Base-by-base conservation (phyloP, 345 rosid species). In the Triadica sebifera region DNA sequence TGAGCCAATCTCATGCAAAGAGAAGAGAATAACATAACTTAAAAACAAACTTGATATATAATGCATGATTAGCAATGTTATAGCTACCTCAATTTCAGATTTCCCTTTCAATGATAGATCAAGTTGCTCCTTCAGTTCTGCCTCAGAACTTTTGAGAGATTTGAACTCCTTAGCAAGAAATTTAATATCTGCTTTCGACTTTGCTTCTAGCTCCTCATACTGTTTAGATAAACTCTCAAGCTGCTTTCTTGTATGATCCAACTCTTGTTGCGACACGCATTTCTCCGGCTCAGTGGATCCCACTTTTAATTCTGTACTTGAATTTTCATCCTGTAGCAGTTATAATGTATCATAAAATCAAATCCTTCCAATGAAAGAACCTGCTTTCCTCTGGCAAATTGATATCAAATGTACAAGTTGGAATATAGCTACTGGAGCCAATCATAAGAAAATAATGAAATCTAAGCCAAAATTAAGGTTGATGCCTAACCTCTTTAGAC, bases 91-190 rank as follows among this genome's bases (percentile, higher is more conserved):
- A 10, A 84, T 73, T 80, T 89, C 87, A 77, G 82, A 80, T 82
- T 87, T 93, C 74, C 87, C 93, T 75, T 79, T 81, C 81, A 82
- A 57, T 55, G 92, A 83, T 70, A 64, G 85, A 78, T 74, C 76
- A 76, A 89, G 88, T 84, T 96, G 80, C 74, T 88, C 87, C 86
- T 88, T 88, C 80, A 93, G 78, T 82, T 82, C 81, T 75, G 76
- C 82, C 62, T 88, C 93, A 74, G 97, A 85, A 77, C 73, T 87
- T 85, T 97, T 86, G 53, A 96, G 89, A 69, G 90, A 84, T 83
- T 96, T 96, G 65, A 96, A 96, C 82, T 96, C 99, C 82, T 90
- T 96, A 67, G 93, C 93, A 69, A 96, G 95, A 87, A 91, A 83
- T 85, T 90, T 96, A 68, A 93, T 81, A 76, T 96, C 99, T 67